These are phyloP conservation scores for Lanmaoa rubissima DNA, from an alignment of 768 basidiomycete genomes.

Conservation along the genomic window DNA sequence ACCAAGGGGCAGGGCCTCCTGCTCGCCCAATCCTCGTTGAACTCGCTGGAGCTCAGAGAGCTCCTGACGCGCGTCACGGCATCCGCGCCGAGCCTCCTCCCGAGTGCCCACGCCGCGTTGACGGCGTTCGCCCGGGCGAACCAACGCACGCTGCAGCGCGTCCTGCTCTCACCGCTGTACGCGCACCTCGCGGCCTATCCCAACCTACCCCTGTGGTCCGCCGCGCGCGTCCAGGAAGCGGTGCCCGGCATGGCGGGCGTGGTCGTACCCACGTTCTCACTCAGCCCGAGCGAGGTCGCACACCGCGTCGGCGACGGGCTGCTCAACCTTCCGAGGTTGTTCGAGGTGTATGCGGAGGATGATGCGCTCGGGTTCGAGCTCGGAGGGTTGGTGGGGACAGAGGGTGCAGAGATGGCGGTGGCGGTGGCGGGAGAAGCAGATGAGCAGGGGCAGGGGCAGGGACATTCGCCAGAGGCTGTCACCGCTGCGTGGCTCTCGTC, in stretches of 20 bases:
- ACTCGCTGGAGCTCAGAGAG: slow-evolving; percentile 65
- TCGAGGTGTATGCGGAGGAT: slow-evolving; percentile 93
- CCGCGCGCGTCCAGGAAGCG: slow-evolving; percentile 31
- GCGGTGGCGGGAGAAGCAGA: neutral
- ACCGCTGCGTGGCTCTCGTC: slow-evolving; percentile 91
- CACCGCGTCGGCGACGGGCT: slow-evolving; percentile 92
- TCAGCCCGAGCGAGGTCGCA: slow-evolving; percentile 86
- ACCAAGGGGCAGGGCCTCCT: slow-evolving; percentile 68
- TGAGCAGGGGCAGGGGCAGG: slow-evolving; percentile 31
- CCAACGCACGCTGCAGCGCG: slow-evolving; percentile 76
- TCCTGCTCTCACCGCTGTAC: slow-evolving; percentile 80
- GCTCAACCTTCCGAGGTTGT: slow-evolving; percentile 86
- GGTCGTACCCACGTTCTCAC: slow-evolving; percentile 84
- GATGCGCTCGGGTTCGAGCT: slow-evolving; percentile 88
- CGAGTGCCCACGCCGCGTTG: slow-evolving; percentile 53
- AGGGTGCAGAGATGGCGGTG: slow-evolving; percentile 37
- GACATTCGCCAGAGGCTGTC: slow-evolving; percentile 67
- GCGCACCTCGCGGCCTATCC: slow-evolving; percentile 73
- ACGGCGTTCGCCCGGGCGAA: slow-evolving; percentile 66
- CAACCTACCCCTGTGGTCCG: slow-evolving; percentile 63
- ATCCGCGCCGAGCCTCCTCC: slow-evolving; percentile 43
- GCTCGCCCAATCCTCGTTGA: slow-evolving; percentile 82
- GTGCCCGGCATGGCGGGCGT: slow-evolving; percentile 38
- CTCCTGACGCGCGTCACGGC: slow-evolving; percentile 35
- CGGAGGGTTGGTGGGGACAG: slow-evolving; percentile 73